These are phyloP conservation scores for Suhomyces ambrosiae DNA, from an alignment of 1,139 yeast genomes.

Conservation along the genomic window DNA sequence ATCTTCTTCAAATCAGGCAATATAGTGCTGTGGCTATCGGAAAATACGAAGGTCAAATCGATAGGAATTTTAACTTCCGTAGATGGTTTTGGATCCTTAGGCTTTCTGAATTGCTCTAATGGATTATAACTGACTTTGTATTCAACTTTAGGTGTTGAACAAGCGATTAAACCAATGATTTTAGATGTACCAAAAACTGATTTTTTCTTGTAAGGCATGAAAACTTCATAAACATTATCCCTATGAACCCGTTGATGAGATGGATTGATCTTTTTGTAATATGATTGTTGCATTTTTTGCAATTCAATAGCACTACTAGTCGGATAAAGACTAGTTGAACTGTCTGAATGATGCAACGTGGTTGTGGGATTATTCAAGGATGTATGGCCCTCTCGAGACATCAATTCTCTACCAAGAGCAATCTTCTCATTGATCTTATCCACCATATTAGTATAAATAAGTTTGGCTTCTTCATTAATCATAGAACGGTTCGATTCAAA, in stretches of 20 bases:
- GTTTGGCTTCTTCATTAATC: conserved; percentile 38
- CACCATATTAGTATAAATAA: conserved; percentile 31
- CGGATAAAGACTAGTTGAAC: conserved; percentile 16
- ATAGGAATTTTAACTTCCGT: conserved; percentile 30
- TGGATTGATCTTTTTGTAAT: conserved; percentile 24
- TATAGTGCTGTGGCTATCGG: conserved; percentile 20
- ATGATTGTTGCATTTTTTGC: conserved; percentile 36
- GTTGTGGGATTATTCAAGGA: not conserved
- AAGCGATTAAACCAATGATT: conserved; percentile 35
- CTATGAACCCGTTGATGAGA: conserved; percentile 4
- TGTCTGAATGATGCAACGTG: conserved; percentile 1
- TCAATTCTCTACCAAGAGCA: conserved; percentile 26
- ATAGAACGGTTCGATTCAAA: conserved; percentile 32
- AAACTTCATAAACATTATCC: conserved; percentile 30
- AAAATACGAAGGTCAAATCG: conserved; percentile 27
- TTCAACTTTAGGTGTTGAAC: conserved; percentile 35
- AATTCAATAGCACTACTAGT: conserved; percentile 28
- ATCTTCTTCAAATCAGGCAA: conserved; percentile 36
- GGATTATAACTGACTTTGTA: conserved; percentile 29
- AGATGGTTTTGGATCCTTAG: conserved; percentile 10
- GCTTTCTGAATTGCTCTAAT: conserved; percentile 15
- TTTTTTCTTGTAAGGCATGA: conserved; percentile 36
- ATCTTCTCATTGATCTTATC: conserved; percentile 30
- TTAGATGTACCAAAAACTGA: conserved; percentile 35
- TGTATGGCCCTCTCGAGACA: conserved; percentile 3